These are phyloP conservation scores for Suhomyces yuchorum DNA, from an alignment of 1,139 yeast species.

Conservation along the genomic window DNA sequence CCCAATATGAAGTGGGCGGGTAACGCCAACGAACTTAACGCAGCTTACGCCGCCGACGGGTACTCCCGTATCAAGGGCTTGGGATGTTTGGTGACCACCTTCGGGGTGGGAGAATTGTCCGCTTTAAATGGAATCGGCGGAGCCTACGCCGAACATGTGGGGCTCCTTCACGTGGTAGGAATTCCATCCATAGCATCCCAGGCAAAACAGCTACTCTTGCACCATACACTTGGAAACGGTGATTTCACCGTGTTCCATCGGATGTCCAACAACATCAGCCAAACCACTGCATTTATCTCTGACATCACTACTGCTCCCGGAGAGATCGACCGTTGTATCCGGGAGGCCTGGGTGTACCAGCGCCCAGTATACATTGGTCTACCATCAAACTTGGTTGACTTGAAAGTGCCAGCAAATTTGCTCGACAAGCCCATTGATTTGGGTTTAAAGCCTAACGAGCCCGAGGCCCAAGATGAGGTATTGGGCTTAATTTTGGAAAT, in stretches of 20 bases:
- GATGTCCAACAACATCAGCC: slow-evolving; percentile 49
- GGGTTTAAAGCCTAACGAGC: slow-evolving; percentile 30
- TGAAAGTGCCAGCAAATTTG: slow-evolving; percentile 31
- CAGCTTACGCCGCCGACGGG: slow-evolving; percentile 73
- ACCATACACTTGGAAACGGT: slow-evolving; percentile 81
- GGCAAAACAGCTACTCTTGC: slow-evolving; percentile 53
- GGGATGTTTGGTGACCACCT: slow-evolving; percentile 63
- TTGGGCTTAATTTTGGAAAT: slow-evolving; percentile 30
- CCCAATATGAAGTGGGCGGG: slow-evolving; percentile 61
- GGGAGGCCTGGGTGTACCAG: slow-evolving; percentile 40
- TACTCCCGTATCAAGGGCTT: slow-evolving; percentile 64
- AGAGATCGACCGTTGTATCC: slow-evolving; percentile 39
- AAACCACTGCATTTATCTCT: slow-evolving; percentile 34
- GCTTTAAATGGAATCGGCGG: slow-evolving; percentile 63
- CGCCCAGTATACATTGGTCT: slow-evolving; percentile 43
- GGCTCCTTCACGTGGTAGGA: slow-evolving; percentile 57
- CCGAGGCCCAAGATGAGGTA: slow-evolving; percentile 36
- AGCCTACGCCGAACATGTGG: slow-evolving; percentile 61
- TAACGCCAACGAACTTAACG: slow-evolving; percentile 71
- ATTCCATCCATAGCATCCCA: slow-evolving; percentile 64
- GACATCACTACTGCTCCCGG: slow-evolving; percentile 33
- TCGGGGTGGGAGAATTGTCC: slow-evolving; percentile 68
- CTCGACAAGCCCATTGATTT: slow-evolving; percentile 38
- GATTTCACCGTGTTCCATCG: slow-evolving; percentile 77
- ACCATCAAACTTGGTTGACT: slow-evolving; percentile 42